Conservation (phyloP, 371 early-diverging fungal species). For the Mortierella sp. region DNA sequence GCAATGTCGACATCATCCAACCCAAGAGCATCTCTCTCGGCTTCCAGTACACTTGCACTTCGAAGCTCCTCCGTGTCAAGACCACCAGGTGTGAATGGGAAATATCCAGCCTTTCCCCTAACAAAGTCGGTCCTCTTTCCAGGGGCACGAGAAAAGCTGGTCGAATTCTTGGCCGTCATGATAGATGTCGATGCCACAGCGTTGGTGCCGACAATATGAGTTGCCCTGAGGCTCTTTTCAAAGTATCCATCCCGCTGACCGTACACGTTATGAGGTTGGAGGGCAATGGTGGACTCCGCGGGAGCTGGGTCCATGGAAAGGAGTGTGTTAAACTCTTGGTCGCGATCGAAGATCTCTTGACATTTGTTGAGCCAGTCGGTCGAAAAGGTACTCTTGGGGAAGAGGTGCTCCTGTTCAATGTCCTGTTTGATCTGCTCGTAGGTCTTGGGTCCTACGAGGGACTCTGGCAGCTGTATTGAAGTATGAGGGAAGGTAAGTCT, state of each 20-base stretch:
- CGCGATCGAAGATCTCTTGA: constrained; percentile 56
- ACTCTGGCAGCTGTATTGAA: constrained; percentile 26
- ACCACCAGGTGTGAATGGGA: constrained; percentile 87
- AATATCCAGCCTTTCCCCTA: constrained; percentile 75
- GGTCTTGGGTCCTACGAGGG: constrained; percentile 43
- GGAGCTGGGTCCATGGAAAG: constrained; percentile 60
- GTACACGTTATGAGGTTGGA: constrained; percentile 64
- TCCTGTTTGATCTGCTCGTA: constrained; percentile 43
- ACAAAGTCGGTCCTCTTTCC: constrained; percentile 75
- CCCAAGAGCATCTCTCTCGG: constrained; percentile 51
- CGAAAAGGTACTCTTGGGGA: constrained; percentile 49
- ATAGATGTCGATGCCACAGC: constrained; percentile 41
- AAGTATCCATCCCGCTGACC: constrained; percentile 62
- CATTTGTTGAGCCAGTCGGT: constrained; percentile 52
- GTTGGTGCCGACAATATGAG: constrained; percentile 27
- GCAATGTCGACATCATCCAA: constrained; percentile 63
- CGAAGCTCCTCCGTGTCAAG: constrained; percentile 49
- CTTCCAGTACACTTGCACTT: constrained; percentile 19
- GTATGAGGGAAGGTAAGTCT: neutral
- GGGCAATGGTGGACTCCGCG: constrained; percentile 55
- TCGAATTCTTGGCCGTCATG: constrained; percentile 76
- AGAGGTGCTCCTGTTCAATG: constrained; percentile 48
- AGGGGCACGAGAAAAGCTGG: constrained; percentile 78
- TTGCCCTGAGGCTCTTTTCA: constrained; percentile 56
- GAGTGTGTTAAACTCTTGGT: constrained; percentile 58